These are phyloP conservation scores for Myriosclerotinia curreyana DNA, from an alignment of 2,329 filamentous ascomycete genomes.

Conservation along the genomic window DNA sequence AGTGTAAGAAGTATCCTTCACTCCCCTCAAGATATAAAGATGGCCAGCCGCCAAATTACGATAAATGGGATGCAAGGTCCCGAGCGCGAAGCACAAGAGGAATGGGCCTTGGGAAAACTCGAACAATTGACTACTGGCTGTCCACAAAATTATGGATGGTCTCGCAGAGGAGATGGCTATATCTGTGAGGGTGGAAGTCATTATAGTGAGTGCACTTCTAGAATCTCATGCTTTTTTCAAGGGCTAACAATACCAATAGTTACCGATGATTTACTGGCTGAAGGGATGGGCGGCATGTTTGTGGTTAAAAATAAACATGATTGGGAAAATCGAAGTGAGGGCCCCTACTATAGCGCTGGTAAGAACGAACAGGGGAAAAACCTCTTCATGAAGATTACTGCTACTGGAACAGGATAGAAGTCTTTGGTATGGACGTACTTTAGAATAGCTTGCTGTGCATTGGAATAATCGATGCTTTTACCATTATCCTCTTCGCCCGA, in stretches of 20 bases:
- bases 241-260: not conserved
- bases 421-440: rapidly evolving
- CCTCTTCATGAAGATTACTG: conserved; percentile 4
- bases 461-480: conserved; percentile 2
- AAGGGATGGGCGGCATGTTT: conserved; percentile 29
- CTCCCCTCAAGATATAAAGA: conserved; percentile 16
- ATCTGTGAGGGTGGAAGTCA: conserved; percentile 27
- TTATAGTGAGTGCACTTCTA: not conserved
- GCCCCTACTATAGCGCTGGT: conserved; percentile 11
- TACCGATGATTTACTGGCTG: conserved; percentile 27
- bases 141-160: conserved; percentile 21
- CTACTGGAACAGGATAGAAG: not conserved
- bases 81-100: conserved; percentile 27
- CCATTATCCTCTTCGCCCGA: not conserved
- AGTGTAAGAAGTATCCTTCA: conserved; percentile 2
- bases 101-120: conserved; percentile 26
- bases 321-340: conserved; percentile 17
- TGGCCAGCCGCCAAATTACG: conserved; percentile 26
- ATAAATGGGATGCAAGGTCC: conserved; percentile 15
- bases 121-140: conserved; percentile 18
- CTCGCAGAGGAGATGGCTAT: conserved; percentile 27
- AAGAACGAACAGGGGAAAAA: conserved; percentile 6
- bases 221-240: no score
- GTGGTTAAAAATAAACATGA: conserved; percentile 12
- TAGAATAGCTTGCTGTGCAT: not conserved